These are phyloP conservation scores for Phytophthora palmivora DNA, from an alignment of 352 stramenopile species.

Conservation along the genomic window DNA sequence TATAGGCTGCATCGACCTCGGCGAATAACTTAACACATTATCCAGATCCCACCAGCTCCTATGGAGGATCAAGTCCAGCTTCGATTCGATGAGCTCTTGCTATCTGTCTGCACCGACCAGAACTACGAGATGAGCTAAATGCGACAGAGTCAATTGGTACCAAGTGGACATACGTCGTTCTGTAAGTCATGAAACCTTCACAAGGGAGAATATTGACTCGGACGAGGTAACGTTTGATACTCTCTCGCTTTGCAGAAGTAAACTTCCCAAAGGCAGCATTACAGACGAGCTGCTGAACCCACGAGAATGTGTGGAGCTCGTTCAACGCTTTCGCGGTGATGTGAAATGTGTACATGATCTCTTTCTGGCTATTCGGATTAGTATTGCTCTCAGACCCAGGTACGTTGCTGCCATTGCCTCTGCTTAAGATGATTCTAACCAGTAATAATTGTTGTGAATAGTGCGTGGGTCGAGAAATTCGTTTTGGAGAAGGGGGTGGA, in stretches of 20 bases:
- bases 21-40: slow-evolving; percentile 10
- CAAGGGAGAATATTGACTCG: not conserved
- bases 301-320: slow-evolving; percentile 54
- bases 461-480: slow-evolving; percentile 66
- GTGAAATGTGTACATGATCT: slow-evolving; percentile 52
- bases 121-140: slow-evolving; percentile 52
- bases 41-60: slow-evolving; percentile 62
- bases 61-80: slow-evolving; percentile 42
- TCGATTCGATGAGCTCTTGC: slow-evolving; percentile 59
- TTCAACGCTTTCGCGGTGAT: slow-evolving; percentile 47
- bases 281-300: slow-evolving; percentile 61
- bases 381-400: slow-evolving; percentile 58
- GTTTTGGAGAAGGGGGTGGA: slow-evolving; percentile 49
- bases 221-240: not conserved
- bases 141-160: slow-evolving; percentile 52
- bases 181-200: slow-evolving; percentile 46
- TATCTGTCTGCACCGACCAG: slow-evolving; percentile 28
- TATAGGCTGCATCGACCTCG: not conserved
- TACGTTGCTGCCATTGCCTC: slow-evolving; percentile 15
- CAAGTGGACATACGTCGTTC: slow-evolving; percentile 79
- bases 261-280: slow-evolving; percentile 43
- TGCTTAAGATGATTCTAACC: slow-evolving; percentile 1
- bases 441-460: slow-evolving; percentile 14
- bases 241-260: slow-evolving; percentile 36
- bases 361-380: slow-evolving; percentile 69